These are phyloP conservation scores for Phaeosphaeria sp. DNA, from an alignment of 2,329 filamentous ascomycete species.

Conservation along the genomic window DNA sequence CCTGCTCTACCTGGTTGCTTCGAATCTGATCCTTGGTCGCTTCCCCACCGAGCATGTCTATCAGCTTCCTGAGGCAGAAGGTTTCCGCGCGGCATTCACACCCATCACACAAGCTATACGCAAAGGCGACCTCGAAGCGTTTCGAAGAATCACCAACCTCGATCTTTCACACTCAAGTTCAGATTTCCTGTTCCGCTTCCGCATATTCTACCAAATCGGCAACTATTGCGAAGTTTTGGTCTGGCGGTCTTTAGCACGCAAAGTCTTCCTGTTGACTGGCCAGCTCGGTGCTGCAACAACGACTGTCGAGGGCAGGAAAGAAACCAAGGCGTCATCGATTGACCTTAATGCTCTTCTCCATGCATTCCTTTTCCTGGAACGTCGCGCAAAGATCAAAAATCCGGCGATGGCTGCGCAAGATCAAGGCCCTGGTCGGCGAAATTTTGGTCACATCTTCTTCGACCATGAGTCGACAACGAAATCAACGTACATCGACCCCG, in stretches of 20 bases:
- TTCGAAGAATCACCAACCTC: constrained; percentile 71
- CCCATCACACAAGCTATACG: constrained; percentile 77
- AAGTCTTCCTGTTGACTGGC: constrained; percentile 79
- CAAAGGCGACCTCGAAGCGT: constrained; percentile 75
- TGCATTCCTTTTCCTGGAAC: constrained; percentile 71
- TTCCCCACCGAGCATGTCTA: constrained; percentile 76
- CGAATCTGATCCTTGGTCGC: constrained; percentile 83
- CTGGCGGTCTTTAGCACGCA: constrained; percentile 82
- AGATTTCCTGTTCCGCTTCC: constrained; percentile 76
- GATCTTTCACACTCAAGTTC: constrained; percentile 31
- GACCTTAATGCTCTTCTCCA: constrained; percentile 73
- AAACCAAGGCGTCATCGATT: constrained; percentile 62
- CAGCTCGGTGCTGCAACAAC: constrained; percentile 60
- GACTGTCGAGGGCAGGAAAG: constrained; percentile 54
- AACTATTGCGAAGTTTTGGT: constrained; percentile 81
- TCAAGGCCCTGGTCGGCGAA: constrained; percentile 45
- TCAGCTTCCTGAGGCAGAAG: constrained; percentile 71
- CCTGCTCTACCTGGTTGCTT: constrained; percentile 81
- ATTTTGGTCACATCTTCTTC: constrained; percentile 56
- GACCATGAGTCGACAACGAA: constrained; percentile 54
- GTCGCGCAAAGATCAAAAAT: constrained; percentile 47
- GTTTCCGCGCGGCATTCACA: constrained; percentile 70
- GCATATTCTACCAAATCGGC: constrained; percentile 76
- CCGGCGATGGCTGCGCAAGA: constrained; percentile 37
- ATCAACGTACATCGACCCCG: constrained; percentile 51